A percentile compares a stretch with the other conserved stretches of the same genome.
Evolutionary conservation across 176 grass and related monocot species (phyloP).

Genomic region (Oryza punctata): DNA sequence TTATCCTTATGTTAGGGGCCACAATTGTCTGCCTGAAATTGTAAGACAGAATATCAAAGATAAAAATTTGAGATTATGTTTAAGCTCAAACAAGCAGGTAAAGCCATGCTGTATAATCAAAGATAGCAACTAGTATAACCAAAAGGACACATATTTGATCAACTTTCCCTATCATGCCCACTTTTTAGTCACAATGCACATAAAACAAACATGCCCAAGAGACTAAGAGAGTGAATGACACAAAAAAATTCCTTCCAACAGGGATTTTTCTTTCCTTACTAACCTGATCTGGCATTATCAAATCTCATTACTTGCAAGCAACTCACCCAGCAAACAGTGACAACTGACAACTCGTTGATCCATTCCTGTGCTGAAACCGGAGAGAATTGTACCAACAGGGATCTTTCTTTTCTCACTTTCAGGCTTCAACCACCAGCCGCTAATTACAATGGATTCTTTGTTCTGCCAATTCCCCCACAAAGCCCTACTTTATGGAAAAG

Average conservation of each 20-base stretch:
- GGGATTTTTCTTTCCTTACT: neutral
- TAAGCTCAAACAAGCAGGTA: too few species aligned
- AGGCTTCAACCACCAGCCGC: constrained; percentile 4
- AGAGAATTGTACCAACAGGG: neutral
- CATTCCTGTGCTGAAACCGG: neutral
- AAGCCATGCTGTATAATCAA: neutral
- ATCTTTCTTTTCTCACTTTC: neutral
- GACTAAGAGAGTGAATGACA: neutral
- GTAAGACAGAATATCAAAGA: too few species aligned
- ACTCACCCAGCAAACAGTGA: neutral
- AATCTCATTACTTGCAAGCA: neutral
- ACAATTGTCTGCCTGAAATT: too few species aligned
- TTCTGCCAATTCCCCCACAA: neutral
- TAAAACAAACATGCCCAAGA: neutral
- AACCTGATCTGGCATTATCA: neutral
- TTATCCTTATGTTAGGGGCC: too few species aligned
- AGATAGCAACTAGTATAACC: neutral
- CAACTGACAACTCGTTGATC: neutral
- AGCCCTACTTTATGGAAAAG: neutral
- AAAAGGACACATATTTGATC: neutral
- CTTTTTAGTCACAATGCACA: neutral
- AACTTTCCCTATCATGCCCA: neutral
- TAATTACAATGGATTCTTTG: neutral
- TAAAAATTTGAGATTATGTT: too few species aligned
- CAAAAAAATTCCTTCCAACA: neutral